Evolutionary conservation across 305 asterid genomes (phyloP).

Genomic region (Fraxinus nigra): DNA sequence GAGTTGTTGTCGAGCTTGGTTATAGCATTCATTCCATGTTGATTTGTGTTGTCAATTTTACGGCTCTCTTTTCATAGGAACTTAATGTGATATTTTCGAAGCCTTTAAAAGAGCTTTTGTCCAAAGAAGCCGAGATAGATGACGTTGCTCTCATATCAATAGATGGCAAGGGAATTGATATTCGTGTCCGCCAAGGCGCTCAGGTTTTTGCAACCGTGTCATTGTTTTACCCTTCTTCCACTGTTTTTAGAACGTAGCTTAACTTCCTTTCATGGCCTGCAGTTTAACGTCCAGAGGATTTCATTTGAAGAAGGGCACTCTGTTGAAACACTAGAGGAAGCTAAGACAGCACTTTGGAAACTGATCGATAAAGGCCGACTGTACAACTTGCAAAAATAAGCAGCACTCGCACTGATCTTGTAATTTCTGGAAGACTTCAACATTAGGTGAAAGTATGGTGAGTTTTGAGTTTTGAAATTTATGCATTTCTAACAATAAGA

Average conservation of each 20-base stretch:
- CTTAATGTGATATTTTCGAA: conserved; percentile 78
- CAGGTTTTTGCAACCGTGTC: conserved; percentile 40
- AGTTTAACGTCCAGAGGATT: conserved; percentile 70
- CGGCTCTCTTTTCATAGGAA: conserved; percentile 43
- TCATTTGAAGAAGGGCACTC: conserved; percentile 71
- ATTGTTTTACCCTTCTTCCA: neutral
- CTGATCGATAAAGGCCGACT: conserved; percentile 58
- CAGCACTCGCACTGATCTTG: neutral
- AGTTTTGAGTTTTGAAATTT: conserved; percentile 6
- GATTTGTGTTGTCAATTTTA: neutral
- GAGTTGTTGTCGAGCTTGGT: neutral
- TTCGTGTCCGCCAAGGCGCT: conserved; percentile 94
- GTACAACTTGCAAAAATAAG: conserved; percentile 50
- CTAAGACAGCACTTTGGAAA: conserved; percentile 74
- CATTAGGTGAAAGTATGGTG: neutral
- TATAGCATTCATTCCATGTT: neutral
- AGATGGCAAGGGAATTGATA: conserved; percentile 82
- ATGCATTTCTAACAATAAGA: conserved; percentile 8
- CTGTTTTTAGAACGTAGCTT: neutral
- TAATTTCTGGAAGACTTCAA: neutral
- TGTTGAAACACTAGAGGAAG: conserved; percentile 82
- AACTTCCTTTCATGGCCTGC: conserved; percentile 12
- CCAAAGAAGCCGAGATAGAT: conserved; percentile 76
- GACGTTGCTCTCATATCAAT: conserved; percentile 95
- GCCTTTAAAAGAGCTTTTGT: conserved; percentile 77